phyloP scores from a whole-genome alignment of 2,329 filamentous ascomycete species.

The Sporothrix dimorphospora region DNA sequence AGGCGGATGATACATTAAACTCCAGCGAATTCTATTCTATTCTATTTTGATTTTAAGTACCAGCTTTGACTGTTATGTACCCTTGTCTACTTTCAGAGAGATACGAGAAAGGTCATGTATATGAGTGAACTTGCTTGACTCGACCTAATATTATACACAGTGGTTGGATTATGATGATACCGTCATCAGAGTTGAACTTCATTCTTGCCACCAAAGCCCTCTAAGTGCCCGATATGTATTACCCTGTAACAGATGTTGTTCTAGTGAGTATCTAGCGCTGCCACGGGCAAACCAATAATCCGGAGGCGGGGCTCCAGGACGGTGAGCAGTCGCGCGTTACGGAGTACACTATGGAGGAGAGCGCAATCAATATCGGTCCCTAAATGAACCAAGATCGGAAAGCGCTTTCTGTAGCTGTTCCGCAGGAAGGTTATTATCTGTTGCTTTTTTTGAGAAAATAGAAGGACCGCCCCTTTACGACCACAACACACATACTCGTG shows the following conservation, averaged over 20 bases:
- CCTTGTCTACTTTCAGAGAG: background rate
- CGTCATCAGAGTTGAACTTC: too few relatives aligned
- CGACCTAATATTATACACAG: too few relatives aligned
- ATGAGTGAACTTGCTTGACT: too few relatives aligned
- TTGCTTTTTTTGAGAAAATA: background rate
- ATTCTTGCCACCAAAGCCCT: too few relatives aligned
- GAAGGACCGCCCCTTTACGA: background rate
- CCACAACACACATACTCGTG: background rate
- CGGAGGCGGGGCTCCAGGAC: slow-evolving; percentile 27
- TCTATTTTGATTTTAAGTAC: background rate
- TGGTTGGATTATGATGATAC: too few relatives aligned
- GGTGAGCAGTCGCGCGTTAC: background rate
- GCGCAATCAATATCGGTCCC: slow-evolving; percentile 14
- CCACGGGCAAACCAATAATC: slow-evolving; percentile 32
- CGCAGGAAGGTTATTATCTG: background rate
- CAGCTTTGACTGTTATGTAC: background rate
- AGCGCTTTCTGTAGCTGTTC: slow-evolving; percentile 9
- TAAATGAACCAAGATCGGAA: slow-evolving; percentile 1
- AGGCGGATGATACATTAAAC: background rate
- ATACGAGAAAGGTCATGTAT: too few relatives aligned
- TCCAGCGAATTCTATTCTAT: background rate
- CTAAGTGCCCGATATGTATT: too few relatives aligned
- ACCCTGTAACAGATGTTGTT: background rate
- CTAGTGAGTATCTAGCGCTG: background rate
- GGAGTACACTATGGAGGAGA: background rate